Conservation (phyloP, 192 early-diverging fungal genomes). For the Allomyces arbusculus region DNA sequence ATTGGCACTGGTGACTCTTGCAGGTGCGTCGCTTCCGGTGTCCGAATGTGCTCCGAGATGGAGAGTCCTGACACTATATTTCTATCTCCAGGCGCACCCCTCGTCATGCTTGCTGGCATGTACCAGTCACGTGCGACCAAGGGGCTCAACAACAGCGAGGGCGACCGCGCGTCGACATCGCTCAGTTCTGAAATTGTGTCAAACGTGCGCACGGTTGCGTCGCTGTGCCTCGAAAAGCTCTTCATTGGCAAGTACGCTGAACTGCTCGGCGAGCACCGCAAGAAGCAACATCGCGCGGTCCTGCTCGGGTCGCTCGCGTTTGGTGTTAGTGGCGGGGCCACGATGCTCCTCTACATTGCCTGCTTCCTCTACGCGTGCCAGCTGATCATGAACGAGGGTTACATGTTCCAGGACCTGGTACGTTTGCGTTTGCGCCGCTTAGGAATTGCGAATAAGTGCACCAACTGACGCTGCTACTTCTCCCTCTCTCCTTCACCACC, state of each 20-base stretch:
- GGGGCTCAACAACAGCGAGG: neutral
- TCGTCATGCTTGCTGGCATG: slow-evolving; percentile 15
- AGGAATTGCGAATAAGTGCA: neutral
- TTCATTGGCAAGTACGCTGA: slow-evolving; percentile 48
- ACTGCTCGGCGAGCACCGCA: slow-evolving; percentile 47
- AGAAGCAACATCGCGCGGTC: slow-evolving; percentile 38
- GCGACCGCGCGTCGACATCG: neutral
- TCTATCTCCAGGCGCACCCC: too few relatives aligned
- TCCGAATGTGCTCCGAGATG: too few relatives aligned
- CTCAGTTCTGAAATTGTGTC: slow-evolving; percentile 52
- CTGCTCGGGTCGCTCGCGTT: slow-evolving; percentile 45
- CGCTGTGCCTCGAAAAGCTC: slow-evolving; percentile 45
- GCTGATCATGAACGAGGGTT: slow-evolving; percentile 15
- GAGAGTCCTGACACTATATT: too few relatives aligned
- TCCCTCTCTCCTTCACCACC: neutral
- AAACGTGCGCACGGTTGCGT: slow-evolving; percentile 68
- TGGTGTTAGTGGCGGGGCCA: slow-evolving; percentile 42
- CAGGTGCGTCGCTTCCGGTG: slow-evolving; percentile 19
- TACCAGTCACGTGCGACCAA: neutral
- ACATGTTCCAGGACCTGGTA: neutral
- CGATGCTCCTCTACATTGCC: slow-evolving; percentile 52
- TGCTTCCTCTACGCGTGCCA: slow-evolving; percentile 50
- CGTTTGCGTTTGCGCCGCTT: neutral
- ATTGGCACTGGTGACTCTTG: slow-evolving; percentile 55
- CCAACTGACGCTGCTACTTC: too few relatives aligned